Evolutionary conservation across 2,329 filamentous ascomycete genomes (phyloP).

Genomic region (Fusarium nematophilum): DNA sequence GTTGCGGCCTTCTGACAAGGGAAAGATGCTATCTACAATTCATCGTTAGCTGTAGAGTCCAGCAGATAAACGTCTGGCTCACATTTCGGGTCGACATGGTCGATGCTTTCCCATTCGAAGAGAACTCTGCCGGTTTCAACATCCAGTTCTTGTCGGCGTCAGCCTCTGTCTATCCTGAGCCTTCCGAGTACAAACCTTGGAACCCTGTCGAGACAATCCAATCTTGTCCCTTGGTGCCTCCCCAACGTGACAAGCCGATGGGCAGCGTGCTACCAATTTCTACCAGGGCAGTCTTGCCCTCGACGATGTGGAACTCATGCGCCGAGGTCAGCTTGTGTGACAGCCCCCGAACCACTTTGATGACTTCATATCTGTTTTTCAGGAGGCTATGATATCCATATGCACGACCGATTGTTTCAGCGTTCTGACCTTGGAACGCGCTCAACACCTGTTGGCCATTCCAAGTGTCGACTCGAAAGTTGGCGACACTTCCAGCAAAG

Average conservation of each 20-base stretch:
- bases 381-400: constrained; percentile 2
- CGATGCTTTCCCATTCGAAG: too few relatives aligned
- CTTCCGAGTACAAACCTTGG: too few relatives aligned
- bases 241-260: background rate
- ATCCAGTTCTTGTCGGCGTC: too few relatives aligned
- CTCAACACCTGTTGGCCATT: background rate
- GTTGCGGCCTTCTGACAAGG: too few relatives aligned
- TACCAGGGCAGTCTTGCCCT: background rate
- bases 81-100: too few relatives aligned
- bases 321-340: background rate
- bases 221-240: background rate
- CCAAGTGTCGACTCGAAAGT: background rate
- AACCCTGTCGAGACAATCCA: background rate
- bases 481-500: background rate
- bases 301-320: background rate
- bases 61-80: too few relatives aligned
- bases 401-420: background rate
- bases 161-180: too few relatives aligned
- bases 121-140: too few relatives aligned
- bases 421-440: background rate
- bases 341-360: background rate
- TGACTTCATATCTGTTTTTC: background rate
- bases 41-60: too few relatives aligned
- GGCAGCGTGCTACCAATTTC: background rate
- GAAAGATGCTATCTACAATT: too few relatives aligned